These are phyloP conservation scores for Trapa bicornis DNA, from an alignment of 345 rosid genomes.

Conservation along the genomic window DNA sequence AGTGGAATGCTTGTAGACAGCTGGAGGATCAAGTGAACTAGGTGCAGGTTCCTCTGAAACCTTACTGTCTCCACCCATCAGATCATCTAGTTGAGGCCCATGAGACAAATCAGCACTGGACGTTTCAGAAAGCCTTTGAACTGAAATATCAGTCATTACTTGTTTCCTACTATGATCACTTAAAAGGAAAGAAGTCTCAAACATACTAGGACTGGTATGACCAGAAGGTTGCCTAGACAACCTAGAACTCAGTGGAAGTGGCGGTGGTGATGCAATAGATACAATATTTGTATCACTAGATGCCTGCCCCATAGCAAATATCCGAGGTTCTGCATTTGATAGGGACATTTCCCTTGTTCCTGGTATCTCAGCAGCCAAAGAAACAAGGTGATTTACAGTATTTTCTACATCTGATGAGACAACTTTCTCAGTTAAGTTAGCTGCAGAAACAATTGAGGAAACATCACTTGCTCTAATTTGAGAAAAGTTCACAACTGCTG, in stretches of 20 bases:
- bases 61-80: conserved; percentile 35
- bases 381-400: conserved; percentile 19
- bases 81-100: conserved; percentile 24
- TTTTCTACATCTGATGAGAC: conserved; percentile 20
- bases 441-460: conserved; percentile 22
- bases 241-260: conserved; percentile 48
- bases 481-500: conserved; percentile 22
- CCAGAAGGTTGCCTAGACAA: conserved; percentile 39
- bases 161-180: conserved; percentile 35
- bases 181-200: conserved; percentile 27
- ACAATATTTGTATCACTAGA: conserved; percentile 34
- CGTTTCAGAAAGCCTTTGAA: conserved; percentile 44
- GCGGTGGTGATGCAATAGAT: conserved; percentile 27
- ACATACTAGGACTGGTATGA: conserved; percentile 24
- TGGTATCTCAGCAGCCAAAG: conserved; percentile 24
- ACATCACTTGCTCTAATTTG: conserved; percentile 28
- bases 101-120: conserved; percentile 22
- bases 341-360: conserved; percentile 18
- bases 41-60: conserved; percentile 34
- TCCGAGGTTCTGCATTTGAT: conserved; percentile 25
- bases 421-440: conserved; percentile 21
- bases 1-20: conserved; percentile 54
- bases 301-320: conserved; percentile 27
- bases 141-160: conserved; percentile 31
- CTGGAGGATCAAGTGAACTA: conserved; percentile 26